These are phyloP conservation scores for Novakomyces olei DNA, from an alignment of 805 yeast genomes.

Conservation along the genomic window DNA sequence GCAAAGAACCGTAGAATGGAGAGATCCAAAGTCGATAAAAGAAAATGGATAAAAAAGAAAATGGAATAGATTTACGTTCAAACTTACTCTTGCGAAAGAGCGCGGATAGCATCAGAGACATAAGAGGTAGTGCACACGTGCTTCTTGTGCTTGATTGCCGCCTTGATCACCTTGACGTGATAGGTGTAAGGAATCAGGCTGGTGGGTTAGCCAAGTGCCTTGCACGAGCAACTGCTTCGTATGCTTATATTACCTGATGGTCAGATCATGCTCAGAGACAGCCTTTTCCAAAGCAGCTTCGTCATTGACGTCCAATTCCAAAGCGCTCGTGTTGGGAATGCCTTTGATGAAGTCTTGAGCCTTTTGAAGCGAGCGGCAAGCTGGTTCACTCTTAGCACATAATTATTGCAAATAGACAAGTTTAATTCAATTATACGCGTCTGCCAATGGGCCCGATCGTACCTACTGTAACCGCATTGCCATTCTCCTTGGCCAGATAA, in stretches of 20 bases:
- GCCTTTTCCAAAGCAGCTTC: constrained; percentile 54
- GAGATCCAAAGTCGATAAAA: too few species aligned
- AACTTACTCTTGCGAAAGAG: constrained; percentile 58
- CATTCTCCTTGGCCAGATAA: constrained; percentile 52
- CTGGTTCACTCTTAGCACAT: constrained; percentile 17
- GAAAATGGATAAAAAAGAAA: too few species aligned
- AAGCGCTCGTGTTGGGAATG: constrained; percentile 40
- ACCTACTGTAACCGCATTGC: constrained; percentile 70
- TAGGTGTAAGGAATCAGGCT: constrained; percentile 74
- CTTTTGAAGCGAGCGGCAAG: constrained; percentile 74
- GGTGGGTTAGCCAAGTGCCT: not conserved
- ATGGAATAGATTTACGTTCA: too few species aligned
- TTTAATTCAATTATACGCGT: constrained; percentile 1
- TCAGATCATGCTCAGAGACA: constrained; percentile 59
- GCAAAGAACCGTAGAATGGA: too few species aligned
- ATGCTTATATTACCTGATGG: constrained; percentile 37
- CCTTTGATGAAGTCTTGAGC: constrained; percentile 73
- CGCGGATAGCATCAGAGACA: constrained; percentile 73
- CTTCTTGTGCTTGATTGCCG: constrained; percentile 76
- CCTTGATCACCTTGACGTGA: constrained; percentile 80
- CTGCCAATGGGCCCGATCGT: too few species aligned
- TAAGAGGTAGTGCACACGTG: constrained; percentile 84
- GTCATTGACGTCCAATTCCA: constrained; percentile 73
- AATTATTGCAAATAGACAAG: not conserved
- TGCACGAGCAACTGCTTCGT: not conserved